These are phyloP conservation scores for Fusarium citri DNA, from an alignment of 2,329 filamentous ascomycete genomes.

Conservation along the genomic window DNA sequence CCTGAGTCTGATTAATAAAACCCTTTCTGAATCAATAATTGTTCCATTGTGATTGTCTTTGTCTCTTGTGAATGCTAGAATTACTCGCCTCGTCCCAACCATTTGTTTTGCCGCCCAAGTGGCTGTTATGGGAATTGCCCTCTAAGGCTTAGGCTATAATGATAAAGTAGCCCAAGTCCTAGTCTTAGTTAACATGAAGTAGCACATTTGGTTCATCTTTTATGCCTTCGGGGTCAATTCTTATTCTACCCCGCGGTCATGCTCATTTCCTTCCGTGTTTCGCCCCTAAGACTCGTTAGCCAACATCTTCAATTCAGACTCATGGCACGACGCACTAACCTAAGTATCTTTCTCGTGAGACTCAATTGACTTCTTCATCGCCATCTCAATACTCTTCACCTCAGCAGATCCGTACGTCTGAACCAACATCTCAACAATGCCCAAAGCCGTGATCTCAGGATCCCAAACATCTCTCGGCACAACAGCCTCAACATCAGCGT, in stretches of 20 bases:
- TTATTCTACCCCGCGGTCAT: no score
- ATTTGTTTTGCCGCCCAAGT: no score
- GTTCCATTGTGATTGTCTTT: neutral
- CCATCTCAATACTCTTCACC: neutral
- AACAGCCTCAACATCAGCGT: neutral
- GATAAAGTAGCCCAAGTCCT: no score
- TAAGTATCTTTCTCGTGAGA: no score
- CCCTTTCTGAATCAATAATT: neutral
- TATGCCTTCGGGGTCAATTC: no score
- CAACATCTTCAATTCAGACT: neutral
- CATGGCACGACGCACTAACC: no score
- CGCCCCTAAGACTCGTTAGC: neutral
- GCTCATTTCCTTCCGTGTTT: no score
- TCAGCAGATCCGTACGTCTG: constrained; percentile 5
- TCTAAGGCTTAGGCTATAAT: no score
- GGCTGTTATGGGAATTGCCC: fast-evolving
- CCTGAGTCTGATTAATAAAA: constrained; percentile 38
- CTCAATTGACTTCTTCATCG: neutral
- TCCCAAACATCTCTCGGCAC: constrained; percentile 12
- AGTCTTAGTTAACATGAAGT: no score
- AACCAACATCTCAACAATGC: constrained; percentile 6
- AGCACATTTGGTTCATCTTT: no score
- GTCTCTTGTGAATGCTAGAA: neutral
- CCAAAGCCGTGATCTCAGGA: constrained; percentile 5
- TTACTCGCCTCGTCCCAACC: no score